phyloP scores from a whole-genome alignment of 495 filamentous ascomycete species.

The Tuber indicum region DNA sequence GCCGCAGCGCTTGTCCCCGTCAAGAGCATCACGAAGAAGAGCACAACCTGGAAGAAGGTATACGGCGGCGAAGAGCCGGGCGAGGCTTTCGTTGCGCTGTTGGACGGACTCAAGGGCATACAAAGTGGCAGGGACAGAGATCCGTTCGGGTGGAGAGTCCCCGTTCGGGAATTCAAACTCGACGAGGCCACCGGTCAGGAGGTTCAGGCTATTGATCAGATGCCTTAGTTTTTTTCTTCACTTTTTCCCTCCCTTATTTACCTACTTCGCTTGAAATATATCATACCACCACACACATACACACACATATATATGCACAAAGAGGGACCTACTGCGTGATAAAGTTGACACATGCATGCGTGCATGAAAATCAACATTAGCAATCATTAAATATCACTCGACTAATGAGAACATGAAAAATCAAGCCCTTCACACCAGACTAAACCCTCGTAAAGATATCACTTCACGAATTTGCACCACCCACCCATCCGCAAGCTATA shows the following conservation, averaged over 20 bases:
- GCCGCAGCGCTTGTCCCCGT: slow-evolving; percentile 89
- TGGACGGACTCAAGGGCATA: slow-evolving; percentile 73
- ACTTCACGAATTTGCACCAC: no score
- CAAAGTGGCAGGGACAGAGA: slow-evolving; percentile 74
- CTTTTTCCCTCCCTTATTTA: no score
- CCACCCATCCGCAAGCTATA: no score
- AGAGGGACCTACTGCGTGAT: no score
- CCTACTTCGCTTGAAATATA: neutral
- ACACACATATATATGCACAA: no score
- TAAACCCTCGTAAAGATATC: no score
- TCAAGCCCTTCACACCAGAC: no score
- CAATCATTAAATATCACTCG: no score
- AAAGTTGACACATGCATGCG: no score
- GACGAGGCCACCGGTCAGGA: slow-evolving; percentile 15
- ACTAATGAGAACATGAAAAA: no score
- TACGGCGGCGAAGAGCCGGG: slow-evolving; percentile 66
- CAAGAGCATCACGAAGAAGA: slow-evolving; percentile 70
- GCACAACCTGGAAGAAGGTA: slow-evolving; percentile 51
- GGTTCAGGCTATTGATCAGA: slow-evolving; percentile 5
- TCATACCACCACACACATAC: no score
- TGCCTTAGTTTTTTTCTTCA: neutral
- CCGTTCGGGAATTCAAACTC: slow-evolving; percentile 40
- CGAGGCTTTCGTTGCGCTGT: slow-evolving; percentile 59
- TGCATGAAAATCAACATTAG: no score
- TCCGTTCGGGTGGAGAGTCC: slow-evolving; percentile 58